Evolutionary conservation across 2,329 filamentous ascomycete genomes (phyloP).

Genomic region (Ustilaginoidea virens): DNA sequence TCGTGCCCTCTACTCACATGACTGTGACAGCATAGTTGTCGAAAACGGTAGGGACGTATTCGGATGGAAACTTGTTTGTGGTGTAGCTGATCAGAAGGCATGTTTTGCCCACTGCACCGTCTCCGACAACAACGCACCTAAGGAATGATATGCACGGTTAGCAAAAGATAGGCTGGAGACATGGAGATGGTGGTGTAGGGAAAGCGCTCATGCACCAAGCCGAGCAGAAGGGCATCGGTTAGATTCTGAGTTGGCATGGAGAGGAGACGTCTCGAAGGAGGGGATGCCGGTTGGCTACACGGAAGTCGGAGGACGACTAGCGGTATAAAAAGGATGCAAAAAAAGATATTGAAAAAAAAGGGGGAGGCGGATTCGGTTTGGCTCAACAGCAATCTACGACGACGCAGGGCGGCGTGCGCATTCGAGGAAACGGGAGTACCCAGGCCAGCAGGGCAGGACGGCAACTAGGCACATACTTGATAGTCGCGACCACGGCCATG

Average conservation of each 20-base stretch:
- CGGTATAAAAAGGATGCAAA: not conserved
- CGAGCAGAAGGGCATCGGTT: not conserved
- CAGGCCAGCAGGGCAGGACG: no score
- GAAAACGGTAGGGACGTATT: slow-evolving; percentile 99
- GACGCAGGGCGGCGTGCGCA: no score
- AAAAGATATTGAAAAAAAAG: not conserved
- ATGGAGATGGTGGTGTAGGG: no score
- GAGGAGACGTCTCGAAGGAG: not conserved
- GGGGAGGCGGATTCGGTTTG: not conserved
- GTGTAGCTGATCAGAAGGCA: slow-evolving; percentile 98
- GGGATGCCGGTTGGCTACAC: not conserved
- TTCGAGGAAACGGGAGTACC: no score
- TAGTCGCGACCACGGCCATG: slow-evolving; percentile 48
- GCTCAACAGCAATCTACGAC: not conserved
- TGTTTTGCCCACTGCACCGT: slow-evolving; percentile 98
- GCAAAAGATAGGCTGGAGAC: no score
- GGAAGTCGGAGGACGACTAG: no score
- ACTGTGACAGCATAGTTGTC: slow-evolving; percentile 99
- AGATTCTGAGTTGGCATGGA: not conserved
- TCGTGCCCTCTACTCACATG: slow-evolving; percentile 94
- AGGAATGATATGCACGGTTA: slow-evolving; percentile 7
- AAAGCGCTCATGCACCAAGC: no score
- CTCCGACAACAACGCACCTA: slow-evolving; percentile 96
- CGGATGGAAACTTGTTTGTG: slow-evolving; percentile 98
- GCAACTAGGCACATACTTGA: slow-evolving; percentile 36